Conservation (phyloP, 148 eudicot species). For the Suaeda aralocaspica region DNA sequence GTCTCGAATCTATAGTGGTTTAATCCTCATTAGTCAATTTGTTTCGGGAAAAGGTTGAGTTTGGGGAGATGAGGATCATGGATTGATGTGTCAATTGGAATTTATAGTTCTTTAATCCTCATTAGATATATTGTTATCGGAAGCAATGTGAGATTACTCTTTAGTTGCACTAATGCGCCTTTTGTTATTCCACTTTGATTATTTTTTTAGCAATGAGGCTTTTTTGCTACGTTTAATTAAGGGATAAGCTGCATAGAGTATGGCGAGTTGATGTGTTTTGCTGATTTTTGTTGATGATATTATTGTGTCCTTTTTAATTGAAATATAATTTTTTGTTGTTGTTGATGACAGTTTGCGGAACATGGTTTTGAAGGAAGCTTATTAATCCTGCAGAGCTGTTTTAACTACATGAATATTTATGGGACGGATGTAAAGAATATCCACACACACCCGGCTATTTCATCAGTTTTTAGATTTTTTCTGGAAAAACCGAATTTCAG, state of each 20-base stretch:
- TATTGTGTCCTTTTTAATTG: neutral
- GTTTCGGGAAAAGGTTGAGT: no score
- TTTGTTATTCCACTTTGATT: no score
- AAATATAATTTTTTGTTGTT: neutral
- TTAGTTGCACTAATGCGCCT: neutral
- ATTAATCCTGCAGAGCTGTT: constrained; percentile 59
- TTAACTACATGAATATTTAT: constrained; percentile 53
- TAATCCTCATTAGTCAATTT: no score
- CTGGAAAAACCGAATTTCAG: constrained; percentile 75
- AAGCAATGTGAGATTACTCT: neutral
- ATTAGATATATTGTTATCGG: neutral
- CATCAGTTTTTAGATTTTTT: constrained; percentile 55
- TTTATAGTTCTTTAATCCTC: no score
- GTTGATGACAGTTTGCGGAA: constrained; percentile 42
- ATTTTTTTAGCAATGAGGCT: no score
- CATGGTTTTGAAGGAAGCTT: constrained; percentile 66
- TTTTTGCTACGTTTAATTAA: no score
- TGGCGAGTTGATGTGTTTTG: no score
- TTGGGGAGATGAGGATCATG: neutral
- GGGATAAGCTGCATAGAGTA: no score
- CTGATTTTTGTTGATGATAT: no score
- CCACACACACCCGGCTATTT: constrained; percentile 48
- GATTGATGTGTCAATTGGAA: neutral
- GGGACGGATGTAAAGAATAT: constrained; percentile 50
- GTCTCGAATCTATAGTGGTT: neutral